Evolutionary conservation across 1,284 basidiomycete genomes (phyloP), one percentile per base, ranked within the genome.

Genomic region (Malassezia sympodialis): DNA sequence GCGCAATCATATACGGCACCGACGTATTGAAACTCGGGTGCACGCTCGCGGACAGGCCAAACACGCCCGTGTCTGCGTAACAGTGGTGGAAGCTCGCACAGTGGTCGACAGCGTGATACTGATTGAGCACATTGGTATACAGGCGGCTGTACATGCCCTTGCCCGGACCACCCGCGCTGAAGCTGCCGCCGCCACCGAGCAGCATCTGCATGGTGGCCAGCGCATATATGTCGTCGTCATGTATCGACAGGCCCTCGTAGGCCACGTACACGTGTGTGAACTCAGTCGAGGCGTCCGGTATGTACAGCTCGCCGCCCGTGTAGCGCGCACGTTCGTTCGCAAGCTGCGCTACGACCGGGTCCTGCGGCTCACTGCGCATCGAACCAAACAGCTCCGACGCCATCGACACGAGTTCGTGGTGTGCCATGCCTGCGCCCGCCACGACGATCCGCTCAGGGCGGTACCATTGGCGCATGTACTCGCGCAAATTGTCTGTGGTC

Each of bases 81-180:
- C 93, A 93, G 77, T 96, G 91, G 76, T 96, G 90, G 84, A 96
- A 96, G 26, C 89, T 87, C n/a, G 88, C 85, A 76, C 91, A 96
- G 76, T 90, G 88, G 77, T 98, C 93, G 70, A 98, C 83, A 68
- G 89, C 85, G 58, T 90, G 84, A 78, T 89, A 88, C 71, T 89
- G 86, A 75, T 96, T 96, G 60, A 98, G 83, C 64, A 98, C 90
- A 73, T 91, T 86, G n/a, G 90, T 93, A 79, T 96, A 96, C 49
- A 96, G 78, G 17, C 93, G 85, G 34, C 89, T 90, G 79, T 96
- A 96, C 90, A 98, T 96, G 67, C 93, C 94, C 79, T 98, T 98
- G 40, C 93, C 93, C 1, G 93, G 93, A 2, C 93, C 93, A 62
- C 86, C 88, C 17, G 91, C 91, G 35, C 88, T 91, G 80, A 96